Evolutionary conservation across 2,329 filamentous ascomycete genomes (phyloP), one percentile per base, ranked within the genome.

Genomic region (Ophiostoma australiae): DNA sequence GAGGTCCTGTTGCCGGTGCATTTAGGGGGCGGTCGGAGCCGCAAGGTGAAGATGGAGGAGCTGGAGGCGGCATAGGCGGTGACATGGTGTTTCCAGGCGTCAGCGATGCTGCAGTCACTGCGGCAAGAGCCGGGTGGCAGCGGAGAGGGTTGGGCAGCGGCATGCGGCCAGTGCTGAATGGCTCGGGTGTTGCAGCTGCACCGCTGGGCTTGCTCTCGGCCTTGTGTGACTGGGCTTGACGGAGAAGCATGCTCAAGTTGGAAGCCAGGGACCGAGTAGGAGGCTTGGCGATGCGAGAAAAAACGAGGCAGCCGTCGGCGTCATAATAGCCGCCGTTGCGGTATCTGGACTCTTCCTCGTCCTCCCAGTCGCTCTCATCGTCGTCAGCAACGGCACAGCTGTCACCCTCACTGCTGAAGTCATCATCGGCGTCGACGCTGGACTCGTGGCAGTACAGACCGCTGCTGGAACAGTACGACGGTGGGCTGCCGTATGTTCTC

Each of bases 61-160:
- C n/a, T 0, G 71, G 68, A 1, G 71, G 69, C 15, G 41, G 71
- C 67, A 63, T 23, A 1, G 20, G 39, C 23, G 69, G 71, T 44
- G 69, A 68, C 41, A 48, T 27, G 7, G 35, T n/a, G 13, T 23
- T 35, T 1, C 4, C 11, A 31, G 33, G 35, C 5, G 70, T 68
- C 17, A 68, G 63, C 7, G 69, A 68, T 1, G 23, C 35, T 23
- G 65, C 3, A 66, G 69, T 23, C 55, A 65, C 35, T 39, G 65
- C 3, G 41, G 69, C n/a, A 31, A 65, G 10, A 7, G 67, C 41
- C 10, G 70, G 70, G 35, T 73, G 70, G 70, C 70, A 71, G 17
- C 48, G 67, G 33, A 72, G 71, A 3, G 73, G 73, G 31, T 72
- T 66, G 41, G 70, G 70, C n/a, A 61, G 39, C 39, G 17, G 17